Percentiles rank a stretch among this genome's conserved stretches.
phyloP scores from a whole-genome alignment of 495 filamentous ascomycete genomes.

The Penicillium waksmanii region DNA sequence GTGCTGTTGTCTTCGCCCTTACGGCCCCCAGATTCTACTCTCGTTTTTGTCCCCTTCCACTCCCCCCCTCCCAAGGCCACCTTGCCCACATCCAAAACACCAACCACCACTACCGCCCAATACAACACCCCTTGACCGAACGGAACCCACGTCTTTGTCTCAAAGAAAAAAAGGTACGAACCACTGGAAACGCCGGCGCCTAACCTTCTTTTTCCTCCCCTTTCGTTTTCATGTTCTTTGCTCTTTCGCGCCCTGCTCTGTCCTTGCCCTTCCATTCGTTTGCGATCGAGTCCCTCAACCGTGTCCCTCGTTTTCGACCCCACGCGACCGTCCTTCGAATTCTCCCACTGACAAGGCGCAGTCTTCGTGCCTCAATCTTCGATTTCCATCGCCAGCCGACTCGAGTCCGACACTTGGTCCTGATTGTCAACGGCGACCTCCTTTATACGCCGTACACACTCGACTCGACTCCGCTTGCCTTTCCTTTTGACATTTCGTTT shows the following conservation, averaged over 20 bases:
- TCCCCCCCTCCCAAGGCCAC: neutral
- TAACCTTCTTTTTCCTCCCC: slow-evolving; percentile 20
- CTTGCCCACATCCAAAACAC: slow-evolving; percentile 1
- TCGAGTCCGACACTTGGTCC: slow-evolving; percentile 1
- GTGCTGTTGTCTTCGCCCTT: slow-evolving; percentile 24
- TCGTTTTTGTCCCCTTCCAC: neutral
- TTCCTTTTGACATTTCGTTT: neutral
- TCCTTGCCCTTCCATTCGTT: slow-evolving; percentile 12
- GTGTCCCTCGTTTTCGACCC: slow-evolving; percentile 9
- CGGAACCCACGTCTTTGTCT: slow-evolving; percentile 17
- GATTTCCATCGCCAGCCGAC: neutral
- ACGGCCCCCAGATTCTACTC: neutral
- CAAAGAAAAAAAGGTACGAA: slow-evolving; percentile 13
- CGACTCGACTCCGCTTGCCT: slow-evolving; percentile 10
- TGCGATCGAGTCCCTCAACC: neutral
- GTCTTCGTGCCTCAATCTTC: neutral
- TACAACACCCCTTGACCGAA: neutral
- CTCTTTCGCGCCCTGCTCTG: slow-evolving; percentile 15
- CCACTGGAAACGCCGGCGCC: slow-evolving; percentile 7
- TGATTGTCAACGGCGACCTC: neutral
- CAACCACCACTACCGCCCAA: neutral
- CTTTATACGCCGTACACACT: neutral
- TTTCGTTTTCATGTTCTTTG: slow-evolving; percentile 9
- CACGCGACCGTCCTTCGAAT: slow-evolving; percentile 14
- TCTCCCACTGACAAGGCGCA: slow-evolving; percentile 13